Evolutionary conservation across 177 flowering plant species (phyloP), one percentile per base, ranked within the genome.

Genomic region (Tripterygium wilfordii): DNA sequence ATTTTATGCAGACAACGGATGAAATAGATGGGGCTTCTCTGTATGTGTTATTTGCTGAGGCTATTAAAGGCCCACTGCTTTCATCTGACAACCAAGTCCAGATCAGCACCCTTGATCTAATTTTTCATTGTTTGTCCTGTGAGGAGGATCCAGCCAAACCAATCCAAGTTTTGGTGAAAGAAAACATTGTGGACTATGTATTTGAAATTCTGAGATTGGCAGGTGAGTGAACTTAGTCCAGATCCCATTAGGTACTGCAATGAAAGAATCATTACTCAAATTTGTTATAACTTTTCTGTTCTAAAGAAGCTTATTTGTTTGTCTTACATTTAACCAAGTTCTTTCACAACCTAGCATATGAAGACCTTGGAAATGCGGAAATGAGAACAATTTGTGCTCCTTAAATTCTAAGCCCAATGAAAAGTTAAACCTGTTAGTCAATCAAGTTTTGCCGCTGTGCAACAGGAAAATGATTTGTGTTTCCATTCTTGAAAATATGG

Each of bases 61-160:
- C 99, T 40, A 70, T 89, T 22, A 89, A 92, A 74, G 94, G 89
- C 16, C 83, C 98, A 15, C 49, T 92, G 60, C 88, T 92, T 45
- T 89, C 99, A 40, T 78, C 92, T 4, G 89, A 89, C 52, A 69
- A 45, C 38, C 71, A 82, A 69, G 85, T 92, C 44, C 99, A 89
- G 58, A 67, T 66, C 42, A 64, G 85, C 54, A 61, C 95, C 23
- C 40, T 92, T 32, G 83, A 86, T 48, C 70, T 92, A 33, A 60
- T 86, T 9, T 62, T 68, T 56, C 62, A 71, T 54, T 82, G 71
- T 65, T 51, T 89, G 55, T 82, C 87, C 45, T 49, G 62, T 19
- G 79, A 64, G 56, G 61, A 49, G 28, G 49, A 41, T 36, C 49
- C 71, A 5, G 30, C 27, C 41, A 69, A 71, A 54, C 67, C 64